Evolutionary conservation across 2,329 filamentous ascomycete species (phyloP).

Genomic region (Coniochaeta sp.): DNA sequence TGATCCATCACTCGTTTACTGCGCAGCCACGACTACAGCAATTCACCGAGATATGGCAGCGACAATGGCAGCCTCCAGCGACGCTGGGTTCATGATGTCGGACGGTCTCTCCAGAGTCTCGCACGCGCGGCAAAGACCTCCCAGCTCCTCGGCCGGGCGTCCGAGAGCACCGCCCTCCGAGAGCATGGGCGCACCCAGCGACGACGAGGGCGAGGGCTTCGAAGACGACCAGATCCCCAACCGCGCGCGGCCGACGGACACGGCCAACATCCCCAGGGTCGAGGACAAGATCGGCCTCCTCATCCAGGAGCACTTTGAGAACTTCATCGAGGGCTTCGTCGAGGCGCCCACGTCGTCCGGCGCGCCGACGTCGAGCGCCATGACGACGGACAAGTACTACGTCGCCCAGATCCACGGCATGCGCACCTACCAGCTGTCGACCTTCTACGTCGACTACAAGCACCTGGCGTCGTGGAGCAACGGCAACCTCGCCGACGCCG

Average conservation of each 20-base stretch:
- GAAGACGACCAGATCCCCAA: slow-evolving; percentile 57
- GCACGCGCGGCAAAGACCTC: slow-evolving; percentile 34
- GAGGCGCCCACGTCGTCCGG: slow-evolving; percentile 61
- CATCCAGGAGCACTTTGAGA: slow-evolving; percentile 69
- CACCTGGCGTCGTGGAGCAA: slow-evolving; percentile 74
- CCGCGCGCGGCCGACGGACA: slow-evolving; percentile 38
- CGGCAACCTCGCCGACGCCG: slow-evolving; percentile 74
- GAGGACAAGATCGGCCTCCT: slow-evolving; percentile 70
- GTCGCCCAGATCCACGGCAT: slow-evolving; percentile 76
- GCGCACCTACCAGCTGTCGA: slow-evolving; percentile 67
- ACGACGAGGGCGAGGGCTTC: slow-evolving; percentile 55
- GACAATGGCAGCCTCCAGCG: slow-evolving; percentile 46
- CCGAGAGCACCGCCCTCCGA: slow-evolving; percentile 57
- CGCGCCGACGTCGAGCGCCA: slow-evolving; percentile 59
- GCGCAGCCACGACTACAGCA: neutral
- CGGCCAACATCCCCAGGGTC: slow-evolving; percentile 56
- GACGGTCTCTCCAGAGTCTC: slow-evolving; percentile 40
- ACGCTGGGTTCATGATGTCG: slow-evolving; percentile 50
- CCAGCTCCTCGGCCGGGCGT: slow-evolving; percentile 44
- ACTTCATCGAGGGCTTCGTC: slow-evolving; percentile 72
- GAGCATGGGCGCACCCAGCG: slow-evolving; percentile 51
- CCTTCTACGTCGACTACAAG: slow-evolving; percentile 79
- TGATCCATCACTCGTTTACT: neutral
- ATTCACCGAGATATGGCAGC: slow-evolving; percentile 9
- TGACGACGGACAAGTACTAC: slow-evolving; percentile 76